Percentiles rank a stretch among this genome's conserved stretches.
phyloP scores from a whole-genome alignment of 345 rosid genomes.

The Rhodamnia rubescens region DNA sequence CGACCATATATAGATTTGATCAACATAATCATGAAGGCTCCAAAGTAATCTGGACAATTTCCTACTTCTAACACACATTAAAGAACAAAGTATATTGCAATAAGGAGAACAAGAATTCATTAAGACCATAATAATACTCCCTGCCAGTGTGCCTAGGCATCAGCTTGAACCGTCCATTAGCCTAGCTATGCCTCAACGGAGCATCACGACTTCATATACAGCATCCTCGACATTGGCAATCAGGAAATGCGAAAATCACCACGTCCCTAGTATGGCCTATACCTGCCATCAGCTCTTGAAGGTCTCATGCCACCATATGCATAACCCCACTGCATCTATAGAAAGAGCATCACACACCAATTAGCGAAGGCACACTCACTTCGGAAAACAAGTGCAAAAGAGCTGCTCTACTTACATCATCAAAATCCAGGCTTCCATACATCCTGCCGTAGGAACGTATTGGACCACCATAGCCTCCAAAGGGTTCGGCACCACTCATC shows the following conservation, averaged over 20 bases:
- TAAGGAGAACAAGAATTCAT: neutral
- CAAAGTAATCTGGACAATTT: neutral
- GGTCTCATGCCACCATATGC: slow-evolving; percentile 29
- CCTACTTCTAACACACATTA: neutral
- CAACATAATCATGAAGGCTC: neutral
- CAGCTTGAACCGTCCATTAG: neutral
- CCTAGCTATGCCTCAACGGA: neutral
- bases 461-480: slow-evolving; percentile 84
- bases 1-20: neutral
- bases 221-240: neutral
- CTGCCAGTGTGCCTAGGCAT: neutral
- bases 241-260: neutral
- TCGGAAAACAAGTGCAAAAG: neutral
- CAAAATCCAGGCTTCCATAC: slow-evolving; percentile 69
- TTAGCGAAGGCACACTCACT: neutral
- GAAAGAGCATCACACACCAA: neutral
- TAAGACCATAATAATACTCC: neutral
- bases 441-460: slow-evolving; percentile 68
- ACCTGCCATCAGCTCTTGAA: slow-evolving; percentile 83
- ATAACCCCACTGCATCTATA: slow-evolving; percentile 5
- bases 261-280: slow-evolving; percentile 60
- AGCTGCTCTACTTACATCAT: slow-evolving; percentile 43
- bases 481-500: slow-evolving; percentile 38
- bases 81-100: neutral
- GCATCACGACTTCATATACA: neutral